These are phyloP conservation scores for Rhodotorula sp. DNA, from an alignment of 1,284 basidiomycete species.

Conservation along the genomic window DNA sequence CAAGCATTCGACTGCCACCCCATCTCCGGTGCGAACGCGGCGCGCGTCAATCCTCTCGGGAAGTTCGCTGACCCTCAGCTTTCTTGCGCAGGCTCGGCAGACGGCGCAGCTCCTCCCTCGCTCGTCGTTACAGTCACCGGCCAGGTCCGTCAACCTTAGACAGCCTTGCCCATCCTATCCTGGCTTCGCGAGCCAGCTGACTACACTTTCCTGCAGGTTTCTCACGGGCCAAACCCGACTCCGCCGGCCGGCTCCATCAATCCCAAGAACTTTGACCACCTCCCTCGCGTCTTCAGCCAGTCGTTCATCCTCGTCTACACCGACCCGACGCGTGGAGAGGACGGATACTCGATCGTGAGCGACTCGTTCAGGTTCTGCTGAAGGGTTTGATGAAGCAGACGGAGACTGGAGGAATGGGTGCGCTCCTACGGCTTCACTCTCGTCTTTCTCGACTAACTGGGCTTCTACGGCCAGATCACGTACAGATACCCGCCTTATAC, in stretches of 20 bases:
- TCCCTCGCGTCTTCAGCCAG: slow-evolving; percentile 77
- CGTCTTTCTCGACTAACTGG: too few species aligned
- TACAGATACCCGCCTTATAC: too few species aligned
- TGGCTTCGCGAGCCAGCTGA: neutral
- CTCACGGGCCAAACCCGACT: slow-evolving; percentile 62
- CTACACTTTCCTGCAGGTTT: slow-evolving; percentile 53
- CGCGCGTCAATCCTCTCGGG: neutral
- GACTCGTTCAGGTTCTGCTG: too few species aligned
- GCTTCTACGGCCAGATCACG: too few species aligned
- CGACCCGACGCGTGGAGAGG: too few species aligned
- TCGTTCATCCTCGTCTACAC: slow-evolving; percentile 65
- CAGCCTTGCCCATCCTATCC: too few species aligned
- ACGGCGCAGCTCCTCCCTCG: slow-evolving; percentile 19
- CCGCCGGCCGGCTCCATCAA: slow-evolving; percentile 52
- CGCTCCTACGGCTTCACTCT: too few species aligned
- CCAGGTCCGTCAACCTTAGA: slow-evolving; percentile 10
- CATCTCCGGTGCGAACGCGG: slow-evolving; percentile 66
- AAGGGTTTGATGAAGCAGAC: too few species aligned
- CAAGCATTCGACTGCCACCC: slow-evolving; percentile 84
- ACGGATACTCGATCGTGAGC: too few species aligned
- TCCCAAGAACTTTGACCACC: slow-evolving; percentile 63
- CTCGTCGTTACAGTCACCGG: slow-evolving; percentile 35
- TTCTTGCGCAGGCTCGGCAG: slow-evolving; percentile 20
- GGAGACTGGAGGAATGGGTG: too few species aligned
- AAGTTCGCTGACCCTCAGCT: neutral